Evolutionary conservation across 495 filamentous ascomycete species (phyloP).

Genomic region (Neurospora cerealis): DNA sequence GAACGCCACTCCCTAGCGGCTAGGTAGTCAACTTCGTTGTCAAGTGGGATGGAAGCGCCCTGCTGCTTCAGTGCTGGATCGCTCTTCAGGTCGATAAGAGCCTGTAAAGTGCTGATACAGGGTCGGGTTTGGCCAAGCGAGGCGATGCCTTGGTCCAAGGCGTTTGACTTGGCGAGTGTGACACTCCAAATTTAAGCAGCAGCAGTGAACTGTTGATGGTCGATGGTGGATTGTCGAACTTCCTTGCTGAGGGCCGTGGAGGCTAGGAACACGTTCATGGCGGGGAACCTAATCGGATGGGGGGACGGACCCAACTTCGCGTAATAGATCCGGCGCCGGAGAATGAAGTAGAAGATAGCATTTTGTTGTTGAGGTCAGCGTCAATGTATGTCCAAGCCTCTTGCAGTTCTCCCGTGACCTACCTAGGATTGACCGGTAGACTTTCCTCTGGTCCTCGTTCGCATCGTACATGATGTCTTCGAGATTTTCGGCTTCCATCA

Average conservation of each 20-base stretch:
- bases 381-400: background rate
- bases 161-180: background rate
- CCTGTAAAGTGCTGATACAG: background rate
- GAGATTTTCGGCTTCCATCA: background rate
- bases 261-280: background rate
- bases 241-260: background rate
- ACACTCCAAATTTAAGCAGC: background rate
- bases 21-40: background rate
- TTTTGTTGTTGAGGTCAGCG: background rate
- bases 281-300: background rate
- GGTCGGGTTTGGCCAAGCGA: background rate
- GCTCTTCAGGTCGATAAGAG: background rate
- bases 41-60: background rate
- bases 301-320: background rate
- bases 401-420: background rate
- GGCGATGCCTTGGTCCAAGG: background rate
- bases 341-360: background rate
- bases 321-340: background rate
- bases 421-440: background rate
- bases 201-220: background rate
- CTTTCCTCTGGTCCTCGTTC: background rate
- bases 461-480: background rate
- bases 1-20: background rate
- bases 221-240: background rate
- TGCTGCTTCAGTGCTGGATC: background rate